These are phyloP conservation scores for Leccinellum luteum DNA, from an alignment of 768 basidiomycete species.

Conservation along the genomic window DNA sequence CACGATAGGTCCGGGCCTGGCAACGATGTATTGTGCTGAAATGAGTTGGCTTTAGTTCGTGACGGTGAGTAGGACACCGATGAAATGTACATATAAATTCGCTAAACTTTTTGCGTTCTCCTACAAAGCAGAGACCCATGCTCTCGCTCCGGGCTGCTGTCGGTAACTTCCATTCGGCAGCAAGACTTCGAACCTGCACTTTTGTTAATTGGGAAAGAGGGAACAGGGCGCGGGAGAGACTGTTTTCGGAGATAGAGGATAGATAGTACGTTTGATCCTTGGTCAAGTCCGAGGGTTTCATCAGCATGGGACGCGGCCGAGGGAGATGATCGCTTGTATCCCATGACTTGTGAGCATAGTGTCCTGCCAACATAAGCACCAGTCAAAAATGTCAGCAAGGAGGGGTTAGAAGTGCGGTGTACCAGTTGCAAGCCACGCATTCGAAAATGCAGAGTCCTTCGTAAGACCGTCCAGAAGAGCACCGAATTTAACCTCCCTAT, in stretches of 20 bases:
- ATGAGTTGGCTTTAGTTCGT: neutral
- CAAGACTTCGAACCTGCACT: constrained; percentile 68
- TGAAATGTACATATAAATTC: constrained; percentile 63
- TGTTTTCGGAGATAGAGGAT: constrained; percentile 66
- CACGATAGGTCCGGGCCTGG: constrained; percentile 68
- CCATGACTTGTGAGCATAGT: constrained; percentile 79
- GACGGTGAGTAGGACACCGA: neutral
- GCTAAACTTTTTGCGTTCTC: constrained; percentile 69
- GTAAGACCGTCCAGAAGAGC: constrained; percentile 69
- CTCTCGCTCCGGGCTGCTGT: constrained; percentile 80
- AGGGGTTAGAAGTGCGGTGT: neutral
- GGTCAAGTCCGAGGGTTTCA: constrained; percentile 50
- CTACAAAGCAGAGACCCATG: constrained; percentile 95
- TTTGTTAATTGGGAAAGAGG: constrained; percentile 73
- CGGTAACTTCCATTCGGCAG: constrained; percentile 56
- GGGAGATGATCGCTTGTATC: constrained; percentile 9
- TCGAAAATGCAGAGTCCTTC: constrained; percentile 25
- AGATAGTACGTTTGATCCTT: constrained; percentile 97
- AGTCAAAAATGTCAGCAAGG: neutral
- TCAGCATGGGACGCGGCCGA: constrained; percentile 46
- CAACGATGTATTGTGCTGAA: constrained; percentile 72
- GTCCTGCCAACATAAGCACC: constrained; percentile 47
- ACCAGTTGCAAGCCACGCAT: constrained; percentile 84
- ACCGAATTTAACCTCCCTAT: constrained; percentile 89
- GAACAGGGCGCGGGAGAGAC: constrained; percentile 71